Evolutionary conservation across 2,329 filamentous ascomycete species (phyloP).

Genomic region (Paecilomyces variotii): DNA sequence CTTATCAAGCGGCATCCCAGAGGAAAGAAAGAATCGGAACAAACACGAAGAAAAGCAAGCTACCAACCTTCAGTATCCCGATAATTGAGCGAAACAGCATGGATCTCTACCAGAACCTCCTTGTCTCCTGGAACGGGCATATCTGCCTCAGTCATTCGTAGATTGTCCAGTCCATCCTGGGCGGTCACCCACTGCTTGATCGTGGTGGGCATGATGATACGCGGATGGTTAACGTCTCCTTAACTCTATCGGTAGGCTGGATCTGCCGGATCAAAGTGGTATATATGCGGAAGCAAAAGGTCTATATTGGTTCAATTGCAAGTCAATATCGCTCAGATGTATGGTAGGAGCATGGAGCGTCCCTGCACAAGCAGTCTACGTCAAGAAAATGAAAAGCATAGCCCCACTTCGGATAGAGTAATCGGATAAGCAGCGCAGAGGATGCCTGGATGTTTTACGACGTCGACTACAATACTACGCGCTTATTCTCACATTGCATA

Average conservation of each 20-base stretch:
- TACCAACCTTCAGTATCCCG: slow-evolving; percentile 38
- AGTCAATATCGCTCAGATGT: not conserved
- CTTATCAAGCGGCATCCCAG: not conserved
- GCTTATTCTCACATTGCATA: not conserved
- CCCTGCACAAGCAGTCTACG: not conserved
- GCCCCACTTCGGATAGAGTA: not conserved
- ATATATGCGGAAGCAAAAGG: not conserved
- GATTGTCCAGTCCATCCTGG: slow-evolving; percentile 50
- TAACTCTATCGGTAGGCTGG: not conserved
- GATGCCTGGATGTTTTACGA: not conserved
- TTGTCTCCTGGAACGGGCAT: slow-evolving; percentile 43
- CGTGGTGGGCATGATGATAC: not conserved
- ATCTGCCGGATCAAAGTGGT: not conserved
- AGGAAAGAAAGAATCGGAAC: not conserved
- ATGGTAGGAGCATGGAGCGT: not conserved
- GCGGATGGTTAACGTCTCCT: not conserved
- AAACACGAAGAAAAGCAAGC: not conserved
- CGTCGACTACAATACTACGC: no score
- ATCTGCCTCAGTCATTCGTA: slow-evolving; percentile 37
- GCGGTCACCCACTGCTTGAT: slow-evolving; percentile 46
- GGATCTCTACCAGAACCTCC: slow-evolving; percentile 48
- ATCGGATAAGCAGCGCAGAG: not conserved
- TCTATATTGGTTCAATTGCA: not conserved
- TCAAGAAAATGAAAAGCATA: not conserved
- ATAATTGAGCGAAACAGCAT: slow-evolving; percentile 48